Base-by-base conservation (phyloP, 331 rosid genomes). In the Telfairia occidentalis region DNA sequence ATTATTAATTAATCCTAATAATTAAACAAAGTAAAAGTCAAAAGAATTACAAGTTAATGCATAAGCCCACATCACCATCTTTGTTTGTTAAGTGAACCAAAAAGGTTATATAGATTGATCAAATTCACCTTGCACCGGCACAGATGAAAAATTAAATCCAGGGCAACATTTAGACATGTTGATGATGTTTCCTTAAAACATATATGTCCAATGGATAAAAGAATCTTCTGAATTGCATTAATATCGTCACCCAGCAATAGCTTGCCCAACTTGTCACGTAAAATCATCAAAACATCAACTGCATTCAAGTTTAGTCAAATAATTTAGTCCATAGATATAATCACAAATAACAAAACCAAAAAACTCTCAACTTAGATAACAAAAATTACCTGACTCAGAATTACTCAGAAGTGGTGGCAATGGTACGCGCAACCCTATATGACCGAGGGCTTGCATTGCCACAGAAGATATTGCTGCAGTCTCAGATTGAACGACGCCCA, bases 381-480 rank as follows among this genome's bases (percentile, higher is more conserved):
- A 74, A 74, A n/a, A 28, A 48, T 73, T 81, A 89, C 98, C 95
- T 77, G 96, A 76, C 83, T 57, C 76, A 72, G 96, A 91, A 77
- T 82, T 89, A 79, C 55, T 75, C 81, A 21, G 42, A 71, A 89
- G 76, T 66, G 84, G 78, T 54, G 98, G 98, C 85, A 94, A 82
- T 32, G 96, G 80, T 80, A 78, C 74, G 58, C 90, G 84, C 79
- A 94, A 77, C 75, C 96, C 98, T 81, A 94, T 86, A 82, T 94
- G 97, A 78, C 98, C 98, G 28, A 94, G 76, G 21, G 97, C 98
- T 85, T 94, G 96, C 92, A 91, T 86, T 50, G 97, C 97, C 76
- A 90, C 89, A 66, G 97, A 86, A 72, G 96, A 92, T 48, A 94
- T 79, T 45, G 86, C 78, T 18, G 96, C 88, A 67, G 88, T 87